Evolutionary conservation across 176 grass and related monocot genomes (phyloP).

Genomic region (Triticum aestivum): DNA sequence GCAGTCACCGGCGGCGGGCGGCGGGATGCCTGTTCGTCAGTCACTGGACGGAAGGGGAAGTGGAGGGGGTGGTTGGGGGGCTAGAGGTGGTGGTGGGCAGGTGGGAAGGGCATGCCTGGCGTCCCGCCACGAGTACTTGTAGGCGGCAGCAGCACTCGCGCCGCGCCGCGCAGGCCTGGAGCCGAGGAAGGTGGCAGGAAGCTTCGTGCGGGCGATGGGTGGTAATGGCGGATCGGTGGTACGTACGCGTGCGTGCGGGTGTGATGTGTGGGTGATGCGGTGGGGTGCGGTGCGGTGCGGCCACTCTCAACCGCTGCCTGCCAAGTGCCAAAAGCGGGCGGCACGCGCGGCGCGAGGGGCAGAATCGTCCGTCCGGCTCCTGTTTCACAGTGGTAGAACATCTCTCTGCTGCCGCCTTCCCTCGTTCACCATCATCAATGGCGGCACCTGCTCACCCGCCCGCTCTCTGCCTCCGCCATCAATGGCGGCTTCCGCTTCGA

Average conservation of each 20-base stretch:
- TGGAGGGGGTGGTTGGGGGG: not conserved
- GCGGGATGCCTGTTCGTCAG: not conserved
- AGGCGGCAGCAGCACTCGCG: not conserved
- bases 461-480: too few species aligned
- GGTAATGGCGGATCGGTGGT: not conserved
- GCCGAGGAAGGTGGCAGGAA: conserved; percentile 32
- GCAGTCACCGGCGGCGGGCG: not conserved
- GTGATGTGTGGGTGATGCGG: not conserved
- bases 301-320: conserved; percentile 29
- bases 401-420: not conserved
- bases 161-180: not conserved
- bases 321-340: conserved; percentile 12
- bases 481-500: too few species aligned
- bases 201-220: conserved; percentile 15
- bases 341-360: not conserved
- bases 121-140: not conserved
- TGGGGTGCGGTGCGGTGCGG: not conserved
- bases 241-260: not conserved
- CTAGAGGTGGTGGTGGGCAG: not conserved
- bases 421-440: too few species aligned
- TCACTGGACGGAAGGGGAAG: not conserved
- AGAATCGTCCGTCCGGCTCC: not conserved
- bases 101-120: conserved; percentile 32
- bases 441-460: too few species aligned
- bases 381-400: not conserved